Conservation (phyloP, 441 rosid genomes). For the Populus hybrid region DNA sequence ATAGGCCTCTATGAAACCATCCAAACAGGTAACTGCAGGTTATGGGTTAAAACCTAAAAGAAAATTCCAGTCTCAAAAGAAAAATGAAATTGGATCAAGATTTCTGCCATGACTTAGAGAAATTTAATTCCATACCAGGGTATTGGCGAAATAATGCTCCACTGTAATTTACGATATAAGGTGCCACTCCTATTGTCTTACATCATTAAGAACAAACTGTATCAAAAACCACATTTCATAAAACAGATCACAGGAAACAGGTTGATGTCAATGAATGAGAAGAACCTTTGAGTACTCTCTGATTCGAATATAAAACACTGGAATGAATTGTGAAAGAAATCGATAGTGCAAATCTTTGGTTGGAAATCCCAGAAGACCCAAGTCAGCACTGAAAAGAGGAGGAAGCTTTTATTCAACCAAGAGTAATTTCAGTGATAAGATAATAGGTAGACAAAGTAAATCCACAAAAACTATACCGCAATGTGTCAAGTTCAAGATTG, state of each 20-base stretch:
- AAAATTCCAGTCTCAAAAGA: neutral
- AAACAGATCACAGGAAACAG: slow-evolving; percentile 5
- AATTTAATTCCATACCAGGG: slow-evolving; percentile 55
- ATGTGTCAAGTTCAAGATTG: slow-evolving; percentile 93
- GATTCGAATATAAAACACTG: slow-evolving; percentile 77
- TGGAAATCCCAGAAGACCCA: slow-evolving; percentile 88
- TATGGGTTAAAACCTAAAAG: neutral
- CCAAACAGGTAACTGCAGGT: neutral
- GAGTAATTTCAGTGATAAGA: slow-evolving; percentile 8
- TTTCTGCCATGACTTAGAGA: neutral
- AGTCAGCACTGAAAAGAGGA: slow-evolving; percentile 75
- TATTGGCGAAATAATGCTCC: slow-evolving; percentile 92
- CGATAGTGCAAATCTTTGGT: slow-evolving; percentile 88
- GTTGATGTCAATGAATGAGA: slow-evolving; percentile 15
- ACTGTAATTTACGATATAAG: slow-evolving; percentile 73
- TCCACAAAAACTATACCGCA: slow-evolving; percentile 53
- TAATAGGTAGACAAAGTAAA: slow-evolving; percentile 10
- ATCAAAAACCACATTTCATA: slow-evolving; percentile 20
- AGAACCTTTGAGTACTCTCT: slow-evolving; percentile 95
- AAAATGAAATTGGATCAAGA: neutral
- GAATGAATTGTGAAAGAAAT: slow-evolving; percentile 83
- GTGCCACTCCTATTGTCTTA: slow-evolving; percentile 91
- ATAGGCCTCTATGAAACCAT: neutral
- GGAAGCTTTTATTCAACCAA: slow-evolving; percentile 16
- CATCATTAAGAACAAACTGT: slow-evolving; percentile 29